These are phyloP conservation scores for Lavandula angustifolia DNA, from an alignment of 257 asterid species.

Conservation along the genomic window DNA sequence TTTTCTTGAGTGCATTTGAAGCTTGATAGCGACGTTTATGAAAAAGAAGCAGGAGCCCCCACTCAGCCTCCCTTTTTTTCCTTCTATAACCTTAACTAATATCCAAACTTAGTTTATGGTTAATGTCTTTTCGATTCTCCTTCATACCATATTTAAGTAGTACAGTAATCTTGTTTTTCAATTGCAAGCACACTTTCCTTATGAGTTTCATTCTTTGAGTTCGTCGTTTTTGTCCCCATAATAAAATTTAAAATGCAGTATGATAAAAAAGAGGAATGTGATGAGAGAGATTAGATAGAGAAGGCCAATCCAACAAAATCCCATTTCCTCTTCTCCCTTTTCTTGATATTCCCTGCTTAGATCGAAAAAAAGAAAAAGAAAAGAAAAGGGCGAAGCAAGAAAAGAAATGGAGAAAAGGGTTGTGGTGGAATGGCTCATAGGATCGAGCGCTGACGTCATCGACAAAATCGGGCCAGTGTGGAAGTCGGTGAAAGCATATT, in stretches of 20 bases:
- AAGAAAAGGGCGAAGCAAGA: background rate
- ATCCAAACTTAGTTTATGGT: no score
- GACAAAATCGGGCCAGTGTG: slow-evolving; percentile 39
- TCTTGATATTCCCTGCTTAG: slow-evolving; percentile 28
- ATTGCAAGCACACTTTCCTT: background rate
- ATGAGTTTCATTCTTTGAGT: background rate
- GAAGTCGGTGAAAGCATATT: slow-evolving; percentile 31
- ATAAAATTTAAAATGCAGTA: background rate
- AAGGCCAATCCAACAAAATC: background rate
- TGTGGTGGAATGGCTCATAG: slow-evolving; percentile 33
- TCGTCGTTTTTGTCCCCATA: background rate
- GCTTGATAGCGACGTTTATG: no score
- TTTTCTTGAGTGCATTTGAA: no score
- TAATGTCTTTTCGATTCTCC: no score
- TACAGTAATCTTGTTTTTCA: background rate
- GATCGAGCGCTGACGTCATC: slow-evolving; percentile 31
- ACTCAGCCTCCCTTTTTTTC: no score
- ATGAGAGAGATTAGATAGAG: slow-evolving; percentile 12
- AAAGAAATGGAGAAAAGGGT: slow-evolving; percentile 21
- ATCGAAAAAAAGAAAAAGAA: background rate
- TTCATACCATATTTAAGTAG: no score
- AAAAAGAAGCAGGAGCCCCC: no score
- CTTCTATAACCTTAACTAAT: no score
- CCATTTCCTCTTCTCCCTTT: slow-evolving; percentile 5
- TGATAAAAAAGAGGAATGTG: background rate